Base-by-base conservation (phyloP, 371 early-diverging fungal genomes). In the Rhizopus delemar region DNA sequence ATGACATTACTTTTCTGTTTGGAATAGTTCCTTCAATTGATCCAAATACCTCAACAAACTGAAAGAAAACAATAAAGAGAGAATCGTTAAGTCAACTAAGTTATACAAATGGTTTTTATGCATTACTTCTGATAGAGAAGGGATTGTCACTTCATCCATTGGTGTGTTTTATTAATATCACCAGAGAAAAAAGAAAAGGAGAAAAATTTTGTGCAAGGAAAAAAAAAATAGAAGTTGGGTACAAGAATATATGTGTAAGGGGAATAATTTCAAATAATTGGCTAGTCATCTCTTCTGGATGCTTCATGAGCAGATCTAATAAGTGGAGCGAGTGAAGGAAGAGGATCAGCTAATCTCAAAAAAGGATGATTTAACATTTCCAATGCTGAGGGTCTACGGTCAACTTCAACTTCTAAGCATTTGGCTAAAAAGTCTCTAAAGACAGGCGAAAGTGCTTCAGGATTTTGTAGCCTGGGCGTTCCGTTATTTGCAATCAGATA, bases 401-500 rank as follows among this genome's bases (percentile, higher is more conserved):
- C 94, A 0, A 89, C 86, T 61, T 94, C 92, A 5, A 97, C 97
- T 58, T 92, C 89, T 22, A 98, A 78, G 31, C 91, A 86, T 64
- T 84, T 76, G 15, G 77, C 79, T 60, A 98, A 78, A 74, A 98
- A 98, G 66, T 93, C 91, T 38, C 86, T 70, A 65, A 97, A 93
- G 6, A 83, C 81, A 1, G 84, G 75, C 8, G 90, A 89, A 45
- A 97, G 73, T 34, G 77, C 86, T 51, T 93, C 94, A 0, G 96
- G 96, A 59, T 94, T 87, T 74, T 96, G 91, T 11, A 98, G 74
- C 53, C 83, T 82, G 12, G 97, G 98, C 5, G 97, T 96, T 22
- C 98, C 98, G 59, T 95, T 97, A 41, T 96, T 97, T 7, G 96
- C 96, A 78, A 97, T 97, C 62, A 97, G 71, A 66, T 94, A 96